Base-by-base conservation (phyloP, 2,329 filamentous ascomycete species). In the Sclerotinia minor region DNA sequence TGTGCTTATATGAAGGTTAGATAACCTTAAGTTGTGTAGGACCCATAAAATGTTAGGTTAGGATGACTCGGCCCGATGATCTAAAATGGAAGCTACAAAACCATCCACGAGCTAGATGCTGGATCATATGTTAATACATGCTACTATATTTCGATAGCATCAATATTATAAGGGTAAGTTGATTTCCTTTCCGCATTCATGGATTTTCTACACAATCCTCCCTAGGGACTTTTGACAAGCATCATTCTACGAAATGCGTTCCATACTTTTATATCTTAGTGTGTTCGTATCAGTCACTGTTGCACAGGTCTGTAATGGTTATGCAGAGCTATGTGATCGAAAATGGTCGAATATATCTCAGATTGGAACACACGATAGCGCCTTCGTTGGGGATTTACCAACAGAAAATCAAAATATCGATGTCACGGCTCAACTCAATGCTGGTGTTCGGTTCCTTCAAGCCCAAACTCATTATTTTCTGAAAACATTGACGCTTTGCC, bases 291-390 rank as follows among this genome's bases (percentile, higher is more conserved):
- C 63, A 17, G 54, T 52, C 15, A 49, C 66, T 7, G 44, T 45
- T 17, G 60, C 61, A 32, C 59, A 63, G 29, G 38, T 54, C 13
- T 70, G 69, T 21, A 95, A 95, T 81, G 94, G 94, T 81, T 92
- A 90, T 4, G 89, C 90, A 0, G 81, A 83, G 53, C 84, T 95
- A 38, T 95, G 92, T 81, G 80, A 79, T 69, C 86, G 86, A 71
- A 79, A 85, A n/a, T 95, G 94, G 81, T 89, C 87, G 78, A 86
- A 90, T 72, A 84, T 95, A 72, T 92, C 91, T 1, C 85, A 92
- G 76, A 85, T 95, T 73, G 89, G 88, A 32, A 82, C 89, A 4
- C 89, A 92, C 78, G 84, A 91, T 78, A 86, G 85, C 2, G 73
- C 76, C 1, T 77, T 77, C 35, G 76, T 76, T 9, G 76, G 76